Conservation (phyloP, 768 basidiomycete species). For the Lactarius sanguifluus region DNA sequence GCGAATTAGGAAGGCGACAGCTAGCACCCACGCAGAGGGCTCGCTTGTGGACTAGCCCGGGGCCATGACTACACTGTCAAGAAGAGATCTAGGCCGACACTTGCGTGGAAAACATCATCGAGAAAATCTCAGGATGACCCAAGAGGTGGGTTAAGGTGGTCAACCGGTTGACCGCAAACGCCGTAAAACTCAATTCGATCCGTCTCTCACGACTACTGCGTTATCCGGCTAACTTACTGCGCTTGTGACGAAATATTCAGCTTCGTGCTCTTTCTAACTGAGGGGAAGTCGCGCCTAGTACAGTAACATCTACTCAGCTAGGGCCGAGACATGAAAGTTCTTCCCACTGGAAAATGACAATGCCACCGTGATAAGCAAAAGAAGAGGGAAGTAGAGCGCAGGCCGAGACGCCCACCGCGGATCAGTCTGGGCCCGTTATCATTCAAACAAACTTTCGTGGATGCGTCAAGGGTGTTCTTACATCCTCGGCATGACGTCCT, state of each 20-base stretch:
- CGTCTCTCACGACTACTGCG: too few species aligned
- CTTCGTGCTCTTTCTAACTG: background rate
- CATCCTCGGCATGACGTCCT: background rate
- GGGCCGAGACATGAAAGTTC: background rate
- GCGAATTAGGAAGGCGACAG: conserved; percentile 50
- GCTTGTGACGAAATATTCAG: too few species aligned
- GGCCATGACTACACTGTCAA: background rate
- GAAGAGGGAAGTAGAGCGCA: background rate
- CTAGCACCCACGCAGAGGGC: background rate
- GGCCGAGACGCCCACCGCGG: background rate
- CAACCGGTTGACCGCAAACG: background rate
- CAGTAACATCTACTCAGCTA: too few species aligned
- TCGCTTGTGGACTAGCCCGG: background rate
- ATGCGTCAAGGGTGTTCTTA: background rate
- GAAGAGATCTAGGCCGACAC: background rate
- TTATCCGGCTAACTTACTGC: too few species aligned
- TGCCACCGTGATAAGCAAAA: background rate
- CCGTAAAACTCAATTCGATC: background rate
- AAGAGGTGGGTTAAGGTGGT: too few species aligned
- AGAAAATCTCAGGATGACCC: too few species aligned
- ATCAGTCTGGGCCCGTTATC: background rate
- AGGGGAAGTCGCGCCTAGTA: background rate
- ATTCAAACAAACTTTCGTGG: background rate
- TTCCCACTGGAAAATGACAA: background rate
- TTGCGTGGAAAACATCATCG: background rate